phyloP scores from a whole-genome alignment of 2,329 filamentous ascomycete species.

The Penicillium rolfsii region DNA sequence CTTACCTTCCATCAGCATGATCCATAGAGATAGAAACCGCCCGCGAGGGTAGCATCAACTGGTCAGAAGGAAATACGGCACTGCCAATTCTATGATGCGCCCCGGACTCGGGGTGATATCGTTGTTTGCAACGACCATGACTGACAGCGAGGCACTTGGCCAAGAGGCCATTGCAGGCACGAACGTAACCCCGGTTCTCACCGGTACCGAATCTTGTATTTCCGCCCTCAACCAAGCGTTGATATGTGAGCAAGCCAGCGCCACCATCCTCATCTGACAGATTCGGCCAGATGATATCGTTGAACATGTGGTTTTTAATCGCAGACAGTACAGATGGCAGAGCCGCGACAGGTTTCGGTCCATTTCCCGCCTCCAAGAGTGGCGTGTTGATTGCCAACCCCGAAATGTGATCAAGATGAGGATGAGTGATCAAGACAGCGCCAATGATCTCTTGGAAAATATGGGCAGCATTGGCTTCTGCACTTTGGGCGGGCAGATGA shows the following conservation, averaged over 20 bases:
- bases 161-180: slow-evolving; percentile 85
- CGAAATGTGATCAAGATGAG: slow-evolving; percentile 93
- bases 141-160: slow-evolving; percentile 85
- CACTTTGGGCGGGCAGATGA: slow-evolving; percentile 66
- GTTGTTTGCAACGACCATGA: slow-evolving; percentile 85
- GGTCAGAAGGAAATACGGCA: slow-evolving; percentile 47
- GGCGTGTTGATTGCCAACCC: slow-evolving; percentile 94
- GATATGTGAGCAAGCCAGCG: slow-evolving; percentile 87
- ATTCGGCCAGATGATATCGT: slow-evolving; percentile 97
- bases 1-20: slow-evolving; percentile 39
- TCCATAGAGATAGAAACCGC: slow-evolving; percentile 41
- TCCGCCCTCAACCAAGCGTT: slow-evolving; percentile 84
- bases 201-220: slow-evolving; percentile 82
- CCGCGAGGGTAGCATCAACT: slow-evolving; percentile 52
- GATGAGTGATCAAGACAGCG: slow-evolving; percentile 90
- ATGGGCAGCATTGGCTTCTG: slow-evolving; percentile 78
- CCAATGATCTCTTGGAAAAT: slow-evolving; percentile 80
- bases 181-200: slow-evolving; percentile 79
- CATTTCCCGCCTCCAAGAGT: slow-evolving; percentile 72
- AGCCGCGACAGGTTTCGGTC: slow-evolving; percentile 82
- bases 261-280: slow-evolving; percentile 94
- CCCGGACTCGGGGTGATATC: slow-evolving; percentile 52
- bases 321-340: slow-evolving; percentile 87
- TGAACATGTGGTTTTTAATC: slow-evolving; percentile 94
- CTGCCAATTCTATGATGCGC: slow-evolving; percentile 64